A percentile compares a stretch with the other conserved stretches of the same genome.
These are phyloP conservation scores for Paraphoma sp. DNA, from an alignment of 2,329 filamentous ascomycete species.

Conservation along the genomic window DNA sequence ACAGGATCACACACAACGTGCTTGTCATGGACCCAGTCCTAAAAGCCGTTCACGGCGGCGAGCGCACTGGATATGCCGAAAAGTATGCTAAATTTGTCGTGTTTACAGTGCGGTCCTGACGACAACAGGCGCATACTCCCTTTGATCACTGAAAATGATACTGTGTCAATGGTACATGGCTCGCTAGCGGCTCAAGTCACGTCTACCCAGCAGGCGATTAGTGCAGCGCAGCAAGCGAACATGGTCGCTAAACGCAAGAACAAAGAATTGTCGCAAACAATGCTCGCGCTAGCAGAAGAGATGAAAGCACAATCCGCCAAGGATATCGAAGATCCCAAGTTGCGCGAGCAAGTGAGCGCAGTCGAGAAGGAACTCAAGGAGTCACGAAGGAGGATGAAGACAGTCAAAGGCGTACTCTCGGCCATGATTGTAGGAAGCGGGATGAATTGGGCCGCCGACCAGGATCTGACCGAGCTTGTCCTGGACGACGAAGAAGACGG, in stretches of 20 bases:
- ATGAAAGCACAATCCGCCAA: conserved; percentile 61
- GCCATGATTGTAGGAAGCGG: conserved; percentile 82
- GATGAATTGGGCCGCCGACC: conserved; percentile 78
- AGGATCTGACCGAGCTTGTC: conserved; percentile 72
- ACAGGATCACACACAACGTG: conserved; percentile 71
- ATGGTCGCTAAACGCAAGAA: conserved; percentile 66
- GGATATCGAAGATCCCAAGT: conserved; percentile 60
- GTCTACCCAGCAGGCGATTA: conserved; percentile 60
- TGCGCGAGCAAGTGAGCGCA: conserved; percentile 62
- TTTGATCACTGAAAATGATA: conserved; percentile 71
- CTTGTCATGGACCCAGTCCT: conserved; percentile 77
- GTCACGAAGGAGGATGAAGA: conserved; percentile 72
- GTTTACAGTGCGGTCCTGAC: conserved; percentile 9
- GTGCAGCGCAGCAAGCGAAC: conserved; percentile 64
- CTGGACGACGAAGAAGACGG: conserved; percentile 66
- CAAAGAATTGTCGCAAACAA: conserved; percentile 64
- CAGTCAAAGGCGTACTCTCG: conserved; percentile 79
- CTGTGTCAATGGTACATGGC: conserved; percentile 68
- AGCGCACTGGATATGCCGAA: conserved; percentile 69
- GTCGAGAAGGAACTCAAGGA: conserved; percentile 66
- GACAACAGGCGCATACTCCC: conserved; percentile 68
- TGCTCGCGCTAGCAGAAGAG: conserved; percentile 69
- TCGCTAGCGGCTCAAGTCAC: conserved; percentile 63
- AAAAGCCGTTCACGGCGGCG: conserved; percentile 75
- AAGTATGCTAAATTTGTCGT: conserved; percentile 58